A percentile compares a stretch with the other conserved stretches of the same genome.
Conservation (phyloP, 2,329 filamentous ascomycete species). For the Fusarium buharicum region DNA sequence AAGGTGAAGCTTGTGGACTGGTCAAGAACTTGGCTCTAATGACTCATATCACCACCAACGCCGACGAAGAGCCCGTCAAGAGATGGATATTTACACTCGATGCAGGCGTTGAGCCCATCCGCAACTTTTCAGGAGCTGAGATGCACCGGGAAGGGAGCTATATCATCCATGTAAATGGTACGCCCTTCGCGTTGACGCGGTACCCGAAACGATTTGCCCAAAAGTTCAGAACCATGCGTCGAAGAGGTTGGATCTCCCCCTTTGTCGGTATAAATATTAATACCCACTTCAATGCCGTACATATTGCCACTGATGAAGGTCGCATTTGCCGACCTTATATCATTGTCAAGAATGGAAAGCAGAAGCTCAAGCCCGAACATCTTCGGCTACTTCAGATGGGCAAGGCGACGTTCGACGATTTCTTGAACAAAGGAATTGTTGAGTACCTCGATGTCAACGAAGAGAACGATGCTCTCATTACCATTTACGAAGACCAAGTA, state of each 20-base stretch:
- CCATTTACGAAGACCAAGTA: slow-evolving; percentile 87
- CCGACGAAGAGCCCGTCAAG: slow-evolving; percentile 89
- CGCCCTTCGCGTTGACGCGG: slow-evolving; percentile 86
- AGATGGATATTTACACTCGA: slow-evolving; percentile 88
- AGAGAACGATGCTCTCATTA: slow-evolving; percentile 95
- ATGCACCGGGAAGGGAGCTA: slow-evolving; percentile 87
- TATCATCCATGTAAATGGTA: slow-evolving; percentile 95
- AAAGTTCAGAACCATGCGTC: slow-evolving; percentile 85
- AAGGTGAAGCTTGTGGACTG: slow-evolving; percentile 97
- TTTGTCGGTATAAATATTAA: slow-evolving; percentile 98
- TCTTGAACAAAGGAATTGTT: slow-evolving; percentile 86
- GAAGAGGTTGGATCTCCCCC: slow-evolving; percentile 91
- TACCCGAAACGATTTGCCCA: slow-evolving; percentile 87
- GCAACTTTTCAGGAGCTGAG: slow-evolving; percentile 78
- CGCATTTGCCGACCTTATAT: slow-evolving; percentile 96
- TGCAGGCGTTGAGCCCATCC: slow-evolving; percentile 81
- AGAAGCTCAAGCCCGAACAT: slow-evolving; percentile 82
- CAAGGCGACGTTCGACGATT: slow-evolving; percentile 91
- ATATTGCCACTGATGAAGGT: slow-evolving; percentile 96
- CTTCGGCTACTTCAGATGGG: slow-evolving; percentile 84
- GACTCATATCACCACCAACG: slow-evolving; percentile 98
- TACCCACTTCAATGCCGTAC: slow-evolving; percentile 87
- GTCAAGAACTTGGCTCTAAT: slow-evolving; percentile 98
- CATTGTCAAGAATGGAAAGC: slow-evolving; percentile 87
- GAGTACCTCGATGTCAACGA: slow-evolving; percentile 99